Evolutionary conservation across 352 stramenopile species (phyloP).

Genomic region (Pelagophyceae sp.): DNA sequence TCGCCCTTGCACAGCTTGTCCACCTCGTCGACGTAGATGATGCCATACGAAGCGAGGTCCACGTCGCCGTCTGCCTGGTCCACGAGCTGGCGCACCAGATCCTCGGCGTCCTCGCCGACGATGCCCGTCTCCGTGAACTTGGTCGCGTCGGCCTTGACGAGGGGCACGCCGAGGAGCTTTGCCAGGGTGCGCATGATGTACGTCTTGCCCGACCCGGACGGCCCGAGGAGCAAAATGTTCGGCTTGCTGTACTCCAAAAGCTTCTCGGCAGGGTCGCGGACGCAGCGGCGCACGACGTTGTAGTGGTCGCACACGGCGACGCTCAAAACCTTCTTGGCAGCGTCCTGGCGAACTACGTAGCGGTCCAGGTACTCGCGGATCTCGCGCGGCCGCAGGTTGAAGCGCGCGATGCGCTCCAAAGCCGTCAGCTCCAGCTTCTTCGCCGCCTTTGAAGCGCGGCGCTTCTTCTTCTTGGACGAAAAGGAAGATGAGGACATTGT

Average conservation of each 20-base stretch:
- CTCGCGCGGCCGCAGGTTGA: constrained; percentile 13
- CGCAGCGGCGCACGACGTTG: constrained; percentile 11
- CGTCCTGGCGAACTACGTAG: constrained; percentile 13
- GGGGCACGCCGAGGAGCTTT: constrained; percentile 10
- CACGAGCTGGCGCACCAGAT: constrained; percentile 8
- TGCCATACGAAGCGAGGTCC: constrained; percentile 8
- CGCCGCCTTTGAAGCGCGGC: not conserved
- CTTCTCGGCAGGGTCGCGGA: not conserved
- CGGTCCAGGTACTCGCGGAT: constrained; percentile 16
- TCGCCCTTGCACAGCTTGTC: constrained; percentile 15
- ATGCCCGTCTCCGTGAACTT: constrained; percentile 23
- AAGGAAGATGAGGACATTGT: not conserved
- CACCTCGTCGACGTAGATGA: constrained; percentile 21
- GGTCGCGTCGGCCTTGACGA: constrained; percentile 17
- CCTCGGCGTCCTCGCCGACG: constrained; percentile 19
- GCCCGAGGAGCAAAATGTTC: constrained; percentile 12
- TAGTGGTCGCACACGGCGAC: constrained; percentile 21
- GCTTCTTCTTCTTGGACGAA: not conserved
- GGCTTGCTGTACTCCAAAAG: not conserved
- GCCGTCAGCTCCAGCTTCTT: not conserved
- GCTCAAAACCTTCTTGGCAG: constrained; percentile 12
- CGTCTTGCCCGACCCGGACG: constrained; percentile 9
- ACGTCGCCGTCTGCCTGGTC: constrained; percentile 14
- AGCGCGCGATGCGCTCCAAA: not conserved
- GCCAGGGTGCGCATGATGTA: constrained; percentile 15